Base-by-base conservation (phyloP, 1,284 basidiomycete species). In the Puccinia polysora region DNA sequence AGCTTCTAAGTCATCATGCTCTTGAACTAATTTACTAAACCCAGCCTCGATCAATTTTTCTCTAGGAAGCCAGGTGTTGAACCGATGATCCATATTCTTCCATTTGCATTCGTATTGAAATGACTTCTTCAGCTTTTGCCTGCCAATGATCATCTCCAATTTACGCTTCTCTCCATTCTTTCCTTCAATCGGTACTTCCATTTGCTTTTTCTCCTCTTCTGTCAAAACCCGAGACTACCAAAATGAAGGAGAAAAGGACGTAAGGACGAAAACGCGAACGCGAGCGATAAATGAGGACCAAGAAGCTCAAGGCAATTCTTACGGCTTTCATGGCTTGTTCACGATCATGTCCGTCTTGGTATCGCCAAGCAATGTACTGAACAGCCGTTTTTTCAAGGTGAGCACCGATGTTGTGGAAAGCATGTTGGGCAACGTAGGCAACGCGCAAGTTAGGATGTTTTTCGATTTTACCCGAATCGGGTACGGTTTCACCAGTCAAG, bases 301-400 rank as follows among this genome's bases (percentile, higher is more conserved):
- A 47, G 15, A 28, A 20, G n/a, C 47, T 47, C 10, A 58, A 30
- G 14, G 8, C 30, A 32, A 28, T 28, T 20, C 70, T 72, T 45
- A 72, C 70, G n/a, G 85, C 86, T 82, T 97, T 97, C 82, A 96
- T 92, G 75, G 96, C 81, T 73, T 97, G 83, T 82, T 98, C 84
- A 87, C 94, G 89, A 84, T 98, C 95, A 81, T 96, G 90, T 59
- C 95, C 96, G 81, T 97, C 94, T 81, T 97, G 94, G 86, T 94
- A 98, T 78, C 95, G 89, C 95, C 95, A 98, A 82, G 95, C 91
- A 77, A 97, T 96, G 80, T 97, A 97, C 74, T 89, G 88, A 74
- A 95, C 90, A 23, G 93, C 90, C 8, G 92, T 95, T 83, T 96
- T 95, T 81, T 95, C 91, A 56, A 96, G 81, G 82, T 97, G 92